These are phyloP conservation scores for Wickerhamiella australiensis DNA, from an alignment of 805 yeast species.

Conservation along the genomic window DNA sequence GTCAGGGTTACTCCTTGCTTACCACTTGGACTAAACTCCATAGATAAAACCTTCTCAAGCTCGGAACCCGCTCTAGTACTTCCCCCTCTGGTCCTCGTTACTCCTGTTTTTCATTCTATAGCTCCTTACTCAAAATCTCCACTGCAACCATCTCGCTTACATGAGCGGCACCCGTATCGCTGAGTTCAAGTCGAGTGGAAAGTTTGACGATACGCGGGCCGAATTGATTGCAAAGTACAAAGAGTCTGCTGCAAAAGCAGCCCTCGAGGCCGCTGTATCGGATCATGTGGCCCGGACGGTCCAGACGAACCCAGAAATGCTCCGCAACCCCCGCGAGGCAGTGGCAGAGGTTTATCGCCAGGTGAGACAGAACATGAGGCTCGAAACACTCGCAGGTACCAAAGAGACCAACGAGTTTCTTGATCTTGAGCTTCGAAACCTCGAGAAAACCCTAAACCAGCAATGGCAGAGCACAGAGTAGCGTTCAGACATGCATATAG, in stretches of 20 bases:
- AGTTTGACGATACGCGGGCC: conserved; percentile 1
- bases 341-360: not conserved
- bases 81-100: too few species aligned
- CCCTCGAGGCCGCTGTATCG: not conserved
- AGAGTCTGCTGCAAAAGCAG: not conserved
- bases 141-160: not conserved
- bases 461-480: not conserved
- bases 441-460: not conserved
- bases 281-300: conserved; percentile 1
- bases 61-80: too few species aligned
- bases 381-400: not conserved
- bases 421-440: not conserved
- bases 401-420: not conserved
- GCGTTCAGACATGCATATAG: not conserved
- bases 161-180: conserved; percentile 1
- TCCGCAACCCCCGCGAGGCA: not conserved
- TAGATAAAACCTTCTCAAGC: too few species aligned
- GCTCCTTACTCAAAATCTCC: too few species aligned
- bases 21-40: too few species aligned
- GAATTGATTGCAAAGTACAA: not conserved
- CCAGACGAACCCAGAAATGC: not conserved
- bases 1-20: too few species aligned
- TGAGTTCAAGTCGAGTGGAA: conserved; percentile 1
- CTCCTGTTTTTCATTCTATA: too few species aligned
- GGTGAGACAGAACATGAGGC: not conserved